These are phyloP conservation scores for Solanum dulcamara DNA, from an alignment of 257 asterid genomes.

Conservation along the genomic window DNA sequence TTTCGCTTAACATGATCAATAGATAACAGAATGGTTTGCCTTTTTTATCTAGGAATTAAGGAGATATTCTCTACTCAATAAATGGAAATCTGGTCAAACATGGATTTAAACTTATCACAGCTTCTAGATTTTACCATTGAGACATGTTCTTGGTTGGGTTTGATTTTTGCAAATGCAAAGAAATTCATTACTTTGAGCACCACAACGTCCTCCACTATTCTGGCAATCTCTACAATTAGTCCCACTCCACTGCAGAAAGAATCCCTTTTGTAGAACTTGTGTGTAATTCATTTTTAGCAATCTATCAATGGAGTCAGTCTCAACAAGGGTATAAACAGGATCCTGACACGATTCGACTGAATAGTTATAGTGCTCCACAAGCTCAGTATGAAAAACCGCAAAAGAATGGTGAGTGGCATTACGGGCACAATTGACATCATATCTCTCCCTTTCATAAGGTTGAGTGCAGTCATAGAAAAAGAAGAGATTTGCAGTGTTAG, in stretches of 20 bases:
- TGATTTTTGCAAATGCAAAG: background rate
- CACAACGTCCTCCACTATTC: conserved; percentile 15
- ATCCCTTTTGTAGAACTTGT: conserved; percentile 24
- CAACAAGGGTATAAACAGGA: conserved; percentile 20
- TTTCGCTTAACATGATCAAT: background rate
- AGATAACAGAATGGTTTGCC: background rate
- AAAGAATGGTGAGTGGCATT: conserved; percentile 32
- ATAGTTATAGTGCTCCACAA: conserved; percentile 29
- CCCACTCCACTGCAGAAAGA: conserved; percentile 11
- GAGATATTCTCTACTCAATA: background rate
- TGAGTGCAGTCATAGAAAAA: conserved; percentile 30
- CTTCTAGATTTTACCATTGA: background rate
- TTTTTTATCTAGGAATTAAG: background rate
- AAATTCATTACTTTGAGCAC: background rate
- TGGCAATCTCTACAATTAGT: conserved; percentile 16
- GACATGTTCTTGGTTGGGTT: background rate
- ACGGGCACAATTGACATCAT: conserved; percentile 32
- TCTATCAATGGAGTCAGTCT: background rate
- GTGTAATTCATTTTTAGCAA: conserved; percentile 22
- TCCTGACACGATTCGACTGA: conserved; percentile 22
- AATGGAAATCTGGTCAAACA: background rate
- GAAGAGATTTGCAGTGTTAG: conserved; percentile 36
- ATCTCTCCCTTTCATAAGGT: conserved; percentile 25
- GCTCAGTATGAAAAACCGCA: conserved; percentile 36
- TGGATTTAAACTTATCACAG: background rate